Base-by-base conservation (phyloP, 1,284 basidiomycete species). In the Fomitiporia mediterranea region DNA sequence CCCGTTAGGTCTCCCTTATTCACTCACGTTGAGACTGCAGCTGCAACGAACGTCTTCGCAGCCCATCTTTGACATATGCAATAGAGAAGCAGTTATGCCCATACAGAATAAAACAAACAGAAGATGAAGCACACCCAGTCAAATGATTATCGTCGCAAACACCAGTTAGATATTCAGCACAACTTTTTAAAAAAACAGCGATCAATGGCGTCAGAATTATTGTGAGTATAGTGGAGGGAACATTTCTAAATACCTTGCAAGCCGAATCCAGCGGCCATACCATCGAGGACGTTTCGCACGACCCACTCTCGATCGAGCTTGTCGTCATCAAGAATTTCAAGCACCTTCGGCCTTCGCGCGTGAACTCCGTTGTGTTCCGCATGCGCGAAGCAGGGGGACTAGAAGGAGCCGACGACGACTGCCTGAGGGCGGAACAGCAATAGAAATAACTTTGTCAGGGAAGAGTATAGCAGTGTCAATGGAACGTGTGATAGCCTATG, bases 371-470 rank as follows among this genome's bases (percentile, higher is more conserved):
- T 5, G 43, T 25, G 21, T 32, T 46, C 49, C n/a, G 21, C 57
- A 53, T 53, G 56, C 54, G 67, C 64, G 46, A 62, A 63, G n/a
- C n/a, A 37, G 64, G 57, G 56, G 63, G 56, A 39, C 64, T 57
- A 61, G 67, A 65, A 21, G 55, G n/a, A 43, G 51, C 49, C 3
- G 46, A 51, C 2, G 78, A 76, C 6, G 85, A 82, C 27, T 79
- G 79, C 93, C 93, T 95, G 60, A 95, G 85, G 0, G 89, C 83
- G 79, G 15, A 91, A 74, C 60, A 91, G 83, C 21, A 94, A 81
- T 3, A 96, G 79, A 66, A 94, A 87, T 6, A 93, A 78, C 62
- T 94, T 95, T 1, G 89, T 87, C 32, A 95, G 73, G 1, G 93
- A 92, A 0, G 92, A 92, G 67, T 94, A 94, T 59, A 95, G 78